Conservation (phyloP, 371 early-diverging fungal genomes). For the Conidiobolus incongruus region DNA sequence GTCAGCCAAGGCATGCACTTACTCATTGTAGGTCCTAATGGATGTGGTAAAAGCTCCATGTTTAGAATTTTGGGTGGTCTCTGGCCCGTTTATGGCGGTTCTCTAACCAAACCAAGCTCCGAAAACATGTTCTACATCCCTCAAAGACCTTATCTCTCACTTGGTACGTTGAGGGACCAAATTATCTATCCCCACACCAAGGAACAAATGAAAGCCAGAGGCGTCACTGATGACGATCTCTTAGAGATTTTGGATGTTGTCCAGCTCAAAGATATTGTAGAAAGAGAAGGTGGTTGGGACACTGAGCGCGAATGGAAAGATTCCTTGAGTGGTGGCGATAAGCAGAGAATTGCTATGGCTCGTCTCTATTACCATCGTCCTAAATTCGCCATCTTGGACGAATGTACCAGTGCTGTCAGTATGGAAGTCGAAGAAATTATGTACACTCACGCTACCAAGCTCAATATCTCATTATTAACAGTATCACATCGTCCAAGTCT, state of each 20-base stretch:
- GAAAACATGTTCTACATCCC: constrained; percentile 89
- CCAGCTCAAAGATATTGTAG: constrained; percentile 49
- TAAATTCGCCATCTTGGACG: constrained; percentile 71
- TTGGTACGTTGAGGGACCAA: constrained; percentile 89
- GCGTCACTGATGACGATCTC: constrained; percentile 38
- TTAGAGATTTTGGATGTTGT: constrained; percentile 51
- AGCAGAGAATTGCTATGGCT: constrained; percentile 78
- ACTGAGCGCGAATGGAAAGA: constrained; percentile 64
- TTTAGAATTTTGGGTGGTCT: constrained; percentile 92
- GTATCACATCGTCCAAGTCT: constrained; percentile 74
- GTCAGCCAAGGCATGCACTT: constrained; percentile 77
- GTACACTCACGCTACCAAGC: constrained; percentile 65
- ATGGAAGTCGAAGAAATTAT: constrained; percentile 74
- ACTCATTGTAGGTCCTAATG: constrained; percentile 91
- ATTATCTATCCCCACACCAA: constrained; percentile 66
- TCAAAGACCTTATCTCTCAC: constrained; percentile 82
- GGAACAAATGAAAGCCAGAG: constrained; percentile 33
- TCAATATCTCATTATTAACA: constrained; percentile 69
- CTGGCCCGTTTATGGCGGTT: constrained; percentile 81
- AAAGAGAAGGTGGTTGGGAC: constrained; percentile 79
- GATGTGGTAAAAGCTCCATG: constrained; percentile 79
- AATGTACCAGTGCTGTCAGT: constrained; percentile 80
- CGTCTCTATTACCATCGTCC: constrained; percentile 79
- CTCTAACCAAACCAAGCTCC: constrained; percentile 54
- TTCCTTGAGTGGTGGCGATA: constrained; percentile 65